phyloP scores from a whole-genome alignment of 2,329 filamentous ascomycete species.

The Colletotrichum higginsianum region DNA sequence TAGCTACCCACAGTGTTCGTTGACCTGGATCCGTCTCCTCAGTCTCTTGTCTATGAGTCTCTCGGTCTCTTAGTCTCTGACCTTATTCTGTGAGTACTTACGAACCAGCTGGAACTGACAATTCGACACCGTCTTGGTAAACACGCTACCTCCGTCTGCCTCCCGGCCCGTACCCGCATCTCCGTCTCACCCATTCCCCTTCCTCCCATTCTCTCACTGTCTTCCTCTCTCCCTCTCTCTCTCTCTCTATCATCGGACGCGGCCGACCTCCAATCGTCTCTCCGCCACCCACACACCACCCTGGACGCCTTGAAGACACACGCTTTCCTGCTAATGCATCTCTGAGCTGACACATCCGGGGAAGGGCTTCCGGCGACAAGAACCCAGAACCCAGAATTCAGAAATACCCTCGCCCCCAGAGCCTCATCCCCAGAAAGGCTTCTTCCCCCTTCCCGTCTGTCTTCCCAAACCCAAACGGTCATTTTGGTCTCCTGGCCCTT shows the following conservation, averaged over 20 bases:
- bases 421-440: conserved; percentile 19
- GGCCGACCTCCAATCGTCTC: conserved; percentile 31
- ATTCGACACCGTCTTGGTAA: conserved; percentile 12
- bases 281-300: conserved; percentile 1
- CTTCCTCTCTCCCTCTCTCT: too few species aligned
- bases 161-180: conserved; percentile 26
- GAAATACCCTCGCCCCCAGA: conserved; percentile 34
- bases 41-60: too few species aligned
- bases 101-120: too few species aligned
- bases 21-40: too few species aligned
- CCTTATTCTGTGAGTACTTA: too few species aligned
- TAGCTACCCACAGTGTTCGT: too few species aligned
- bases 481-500: not conserved
- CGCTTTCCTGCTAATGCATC: conserved; percentile 36
- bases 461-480: conserved; percentile 12
- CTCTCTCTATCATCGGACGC: conserved; percentile 1
- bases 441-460: too few species aligned
- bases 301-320: conserved; percentile 34
- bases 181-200: conserved; percentile 25
- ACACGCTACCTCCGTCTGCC: not conserved
- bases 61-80: too few species aligned
- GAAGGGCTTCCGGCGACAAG: conserved; percentile 40
- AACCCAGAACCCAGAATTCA: conserved; percentile 38
- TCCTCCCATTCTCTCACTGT: not conserved
- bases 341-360: conserved; percentile 42